Base-by-base conservation (phyloP, 257 asterid genomes). In the Solanum lignicaule region DNA sequence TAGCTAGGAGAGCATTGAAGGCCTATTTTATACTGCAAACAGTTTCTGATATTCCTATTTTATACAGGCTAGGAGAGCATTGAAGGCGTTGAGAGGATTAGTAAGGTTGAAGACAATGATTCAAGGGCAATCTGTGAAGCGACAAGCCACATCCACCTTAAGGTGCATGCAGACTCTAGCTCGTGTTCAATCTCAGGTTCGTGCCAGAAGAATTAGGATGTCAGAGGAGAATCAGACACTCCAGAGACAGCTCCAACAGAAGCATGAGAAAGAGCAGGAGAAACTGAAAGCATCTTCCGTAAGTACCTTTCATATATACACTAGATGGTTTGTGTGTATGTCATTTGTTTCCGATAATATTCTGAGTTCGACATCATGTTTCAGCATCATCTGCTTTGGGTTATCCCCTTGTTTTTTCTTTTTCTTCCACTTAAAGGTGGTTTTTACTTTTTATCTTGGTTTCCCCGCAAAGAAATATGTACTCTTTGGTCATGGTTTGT, bases 151-250 rank as follows among this genome's bases (percentile, higher is more conserved):
- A 43, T 91, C 94, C 68, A 93, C 95, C 82, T 87, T 94, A 87
- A 90, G 88, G 88, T 91, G 95, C 88, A 93, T 96, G 98, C 98
- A 95, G 92, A 92, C 96, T 0, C 66, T 95, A 88, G 93, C 95
- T 86, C 98, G 89, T 38, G 90, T 96, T 33, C 99, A 95, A 48
- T 92, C 93, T 21, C 94, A 96, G 91, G 87, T 95, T 87, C 98
- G 94, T 31, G 93, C 89, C 0, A 89, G 97, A 86, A 93, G 98
- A 89, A 83, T 83, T 69, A 91, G 93, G 90, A 88, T 92, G 93
- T 88, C 94, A 0, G 98, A 95, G 89, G 95, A 92, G 85, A 94
- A 93, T 65, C 89, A 92, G 73, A 91, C 95, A 83, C 86, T 95
- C 75, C 98, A 92, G 90, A 87, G 94, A 85, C 99, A 95, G 88